Evolutionary conservation across 805 yeast species (phyloP).

Genomic region (Cyberlindnera subsufficiens): DNA sequence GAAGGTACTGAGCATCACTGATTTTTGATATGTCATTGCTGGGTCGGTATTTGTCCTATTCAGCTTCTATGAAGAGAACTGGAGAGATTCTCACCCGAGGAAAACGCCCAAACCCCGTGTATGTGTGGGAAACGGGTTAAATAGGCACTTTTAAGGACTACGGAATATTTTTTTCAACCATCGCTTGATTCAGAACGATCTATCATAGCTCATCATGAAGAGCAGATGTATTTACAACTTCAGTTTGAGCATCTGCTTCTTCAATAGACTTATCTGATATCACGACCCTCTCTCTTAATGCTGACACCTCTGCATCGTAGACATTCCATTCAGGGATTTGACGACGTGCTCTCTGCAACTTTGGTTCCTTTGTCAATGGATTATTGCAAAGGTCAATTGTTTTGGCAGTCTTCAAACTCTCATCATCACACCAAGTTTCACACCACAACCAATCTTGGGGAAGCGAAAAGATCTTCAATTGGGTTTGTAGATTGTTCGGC

Average conservation of each 20-base stretch:
- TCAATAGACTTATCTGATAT: background rate
- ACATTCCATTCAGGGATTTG: slow-evolving; percentile 73
- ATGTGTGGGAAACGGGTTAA: too few species aligned
- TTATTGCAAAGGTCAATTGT: slow-evolving; percentile 83
- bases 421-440: slow-evolving; percentile 85
- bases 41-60: too few species aligned
- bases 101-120: background rate
- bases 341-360: slow-evolving; percentile 67
- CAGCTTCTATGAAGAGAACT: too few species aligned
- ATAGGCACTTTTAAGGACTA: background rate
- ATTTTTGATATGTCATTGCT: too few species aligned
- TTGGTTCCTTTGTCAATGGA: slow-evolving; percentile 76
- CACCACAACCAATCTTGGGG: slow-evolving; percentile 91
- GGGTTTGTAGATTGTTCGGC: slow-evolving; percentile 77
- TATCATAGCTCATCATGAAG: slow-evolving; percentile 5
- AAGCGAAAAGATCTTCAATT: slow-evolving; percentile 62
- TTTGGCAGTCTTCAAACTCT: slow-evolving; percentile 53
- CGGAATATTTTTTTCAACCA: background rate
- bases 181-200: background rate
- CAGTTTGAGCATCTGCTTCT: too few species aligned
- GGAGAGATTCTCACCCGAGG: too few species aligned
- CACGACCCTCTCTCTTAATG: slow-evolving; percentile 16
- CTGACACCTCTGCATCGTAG: slow-evolving; percentile 52
- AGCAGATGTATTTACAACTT: too few species aligned
- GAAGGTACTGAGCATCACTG: too few species aligned